These are phyloP conservation scores for Phtheirospermum japonicum DNA, from an alignment of 257 asterid genomes.

Conservation along the genomic window DNA sequence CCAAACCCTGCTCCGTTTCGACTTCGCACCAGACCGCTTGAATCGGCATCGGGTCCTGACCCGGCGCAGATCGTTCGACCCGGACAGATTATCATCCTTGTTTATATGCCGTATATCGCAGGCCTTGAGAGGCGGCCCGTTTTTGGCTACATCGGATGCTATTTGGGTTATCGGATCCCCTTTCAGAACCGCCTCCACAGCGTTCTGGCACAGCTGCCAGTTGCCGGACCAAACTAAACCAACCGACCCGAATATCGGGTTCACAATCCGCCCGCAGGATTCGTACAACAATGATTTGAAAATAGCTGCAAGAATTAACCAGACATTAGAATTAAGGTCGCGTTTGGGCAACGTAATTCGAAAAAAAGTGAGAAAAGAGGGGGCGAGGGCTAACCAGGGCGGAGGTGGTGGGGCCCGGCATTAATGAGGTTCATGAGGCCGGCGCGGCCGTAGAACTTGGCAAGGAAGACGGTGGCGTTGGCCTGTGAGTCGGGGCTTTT, in stretches of 20 bases:
- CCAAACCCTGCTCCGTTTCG: constrained; percentile 28
- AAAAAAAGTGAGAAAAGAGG: background rate
- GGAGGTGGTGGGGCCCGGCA: constrained; percentile 77
- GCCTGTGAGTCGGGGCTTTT: constrained; percentile 71
- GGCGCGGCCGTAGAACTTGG: constrained; percentile 92
- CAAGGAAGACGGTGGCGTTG: constrained; percentile 81
- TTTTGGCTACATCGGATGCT: constrained; percentile 43
- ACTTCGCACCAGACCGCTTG: constrained; percentile 49
- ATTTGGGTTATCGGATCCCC: constrained; percentile 66
- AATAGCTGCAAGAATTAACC: constrained; percentile 43
- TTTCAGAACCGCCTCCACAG: constrained; percentile 72
- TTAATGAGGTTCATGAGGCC: constrained; percentile 87
- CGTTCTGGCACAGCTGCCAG: constrained; percentile 86
- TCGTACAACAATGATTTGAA: constrained; percentile 75
- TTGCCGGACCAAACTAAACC: constrained; percentile 81
- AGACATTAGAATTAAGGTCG: constrained; percentile 23
- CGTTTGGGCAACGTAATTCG: constrained; percentile 29
- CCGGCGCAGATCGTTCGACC: constrained; percentile 47
- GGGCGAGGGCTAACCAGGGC: constrained; percentile 57
- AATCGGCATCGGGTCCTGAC: constrained; percentile 57
- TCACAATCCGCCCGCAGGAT: constrained; percentile 88
- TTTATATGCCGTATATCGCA: constrained; percentile 61
- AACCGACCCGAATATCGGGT: constrained; percentile 82
- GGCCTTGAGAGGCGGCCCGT: constrained; percentile 67
- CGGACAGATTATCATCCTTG: constrained; percentile 42